Evolutionary conservation across 208 protist genomes (phyloP).

Genomic region (Crithidia expoeki): DNA sequence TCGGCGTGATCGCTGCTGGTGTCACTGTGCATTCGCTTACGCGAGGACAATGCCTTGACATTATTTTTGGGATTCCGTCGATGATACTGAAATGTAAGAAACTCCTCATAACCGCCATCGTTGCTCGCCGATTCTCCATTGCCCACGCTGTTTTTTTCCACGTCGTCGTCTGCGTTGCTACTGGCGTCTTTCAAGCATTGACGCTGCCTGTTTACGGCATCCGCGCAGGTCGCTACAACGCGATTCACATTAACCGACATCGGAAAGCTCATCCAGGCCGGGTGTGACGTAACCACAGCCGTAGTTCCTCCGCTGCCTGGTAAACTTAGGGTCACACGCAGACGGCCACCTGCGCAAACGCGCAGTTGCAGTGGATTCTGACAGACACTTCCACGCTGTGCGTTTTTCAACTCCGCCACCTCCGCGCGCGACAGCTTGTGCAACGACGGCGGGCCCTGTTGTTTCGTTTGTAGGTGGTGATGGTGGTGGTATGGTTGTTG

Average conservation of each 20-base stretch:
- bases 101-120: conserved; percentile 5
- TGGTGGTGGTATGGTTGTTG: neutral
- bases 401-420: neutral
- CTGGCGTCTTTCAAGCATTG: too few species aligned
- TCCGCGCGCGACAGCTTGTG: conserved; percentile 1
- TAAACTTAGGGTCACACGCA: conserved; percentile 18
- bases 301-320: conserved; percentile 14
- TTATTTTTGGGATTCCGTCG: neutral
- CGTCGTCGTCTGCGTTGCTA: neutral
- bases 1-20: neutral
- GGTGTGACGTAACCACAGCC: conserved; percentile 11
- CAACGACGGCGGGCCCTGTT: neutral
- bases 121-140: neutral
- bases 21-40: neutral
- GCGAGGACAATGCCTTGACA: neutral
- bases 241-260: conserved; percentile 12
- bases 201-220: neutral
- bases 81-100: conserved; percentile 35
- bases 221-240: conserved; percentile 9
- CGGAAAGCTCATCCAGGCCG: conserved; percentile 26
- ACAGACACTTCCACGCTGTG: neutral
- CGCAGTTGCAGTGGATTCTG: conserved; percentile 12
- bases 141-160: neutral
- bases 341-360: conserved; percentile 5
- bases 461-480: neutral